phyloP scores from a whole-genome alignment of 1,139 yeast species.

The Suhomyces panamericanus region DNA sequence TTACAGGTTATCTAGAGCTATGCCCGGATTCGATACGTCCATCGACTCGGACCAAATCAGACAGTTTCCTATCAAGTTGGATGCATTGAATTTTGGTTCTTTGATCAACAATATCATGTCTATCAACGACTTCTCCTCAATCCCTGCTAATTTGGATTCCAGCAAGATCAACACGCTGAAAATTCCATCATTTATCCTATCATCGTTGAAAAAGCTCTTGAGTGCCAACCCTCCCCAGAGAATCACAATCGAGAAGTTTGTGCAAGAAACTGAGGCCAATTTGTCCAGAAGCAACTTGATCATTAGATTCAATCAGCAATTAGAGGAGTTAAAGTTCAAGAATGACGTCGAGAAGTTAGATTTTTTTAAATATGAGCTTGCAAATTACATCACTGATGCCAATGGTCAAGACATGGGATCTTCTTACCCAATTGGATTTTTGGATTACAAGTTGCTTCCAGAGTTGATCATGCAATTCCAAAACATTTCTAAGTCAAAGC shows the following conservation, averaged over 20 bases:
- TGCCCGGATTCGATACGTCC: slow-evolving; percentile 27
- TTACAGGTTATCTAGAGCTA: slow-evolving; percentile 29
- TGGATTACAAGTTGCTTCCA: slow-evolving; percentile 67
- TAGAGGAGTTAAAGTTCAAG: slow-evolving; percentile 55
- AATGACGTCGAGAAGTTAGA: slow-evolving; percentile 51
- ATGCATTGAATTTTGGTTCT: slow-evolving; percentile 63
- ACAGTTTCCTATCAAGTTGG: slow-evolving; percentile 48
- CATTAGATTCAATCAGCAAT: slow-evolving; percentile 47
- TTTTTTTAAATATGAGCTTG: slow-evolving; percentile 50
- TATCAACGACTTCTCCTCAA: slow-evolving; percentile 16
- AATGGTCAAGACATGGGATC: slow-evolving; percentile 16
- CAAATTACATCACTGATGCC: slow-evolving; percentile 22
- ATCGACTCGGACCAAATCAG: slow-evolving; percentile 51
- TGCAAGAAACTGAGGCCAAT: slow-evolving; percentile 41
- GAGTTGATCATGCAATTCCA: slow-evolving; percentile 50
- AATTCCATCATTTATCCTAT: slow-evolving; percentile 13
- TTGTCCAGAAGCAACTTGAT: slow-evolving; percentile 42
- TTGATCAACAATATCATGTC: slow-evolving; percentile 52
- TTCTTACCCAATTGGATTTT: slow-evolving; percentile 57
- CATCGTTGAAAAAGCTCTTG: slow-evolving; percentile 24
- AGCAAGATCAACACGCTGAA: slow-evolving; percentile 6
- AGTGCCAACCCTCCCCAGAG: slow-evolving; percentile 39
- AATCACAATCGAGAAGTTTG: slow-evolving; percentile 49
- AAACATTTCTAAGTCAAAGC: slow-evolving; percentile 23
- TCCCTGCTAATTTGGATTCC: slow-evolving; percentile 8